Evolutionary conservation across 1,139 yeast species (phyloP).

Genomic region (Magnusiomyces suaveolens): DNA sequence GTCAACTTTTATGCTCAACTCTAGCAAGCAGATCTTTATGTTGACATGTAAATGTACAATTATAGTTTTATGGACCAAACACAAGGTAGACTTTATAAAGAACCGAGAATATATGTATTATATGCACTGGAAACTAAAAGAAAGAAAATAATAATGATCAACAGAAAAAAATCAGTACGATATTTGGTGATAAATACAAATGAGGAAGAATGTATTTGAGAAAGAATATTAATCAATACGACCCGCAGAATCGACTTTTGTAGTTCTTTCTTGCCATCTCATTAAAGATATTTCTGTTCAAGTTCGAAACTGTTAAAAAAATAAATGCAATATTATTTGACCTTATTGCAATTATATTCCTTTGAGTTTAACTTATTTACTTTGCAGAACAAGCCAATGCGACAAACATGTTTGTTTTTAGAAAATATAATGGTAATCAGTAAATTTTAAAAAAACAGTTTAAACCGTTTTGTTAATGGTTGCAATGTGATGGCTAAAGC

Average conservation of each 20-base stretch:
- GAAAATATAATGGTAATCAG: background rate
- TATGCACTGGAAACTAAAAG: no score
- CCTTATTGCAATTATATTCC: background rate
- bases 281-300: background rate
- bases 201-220: no score
- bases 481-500: background rate
- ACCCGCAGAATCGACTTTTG: background rate
- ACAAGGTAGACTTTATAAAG: no score
- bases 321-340: no score
- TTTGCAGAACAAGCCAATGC: background rate
- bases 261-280: background rate
- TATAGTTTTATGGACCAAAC: no score
- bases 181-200: no score
- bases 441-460: background rate
- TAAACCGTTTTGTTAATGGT: background rate
- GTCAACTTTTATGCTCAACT: background rate
- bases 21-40: background rate
- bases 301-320: background rate
- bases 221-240: background rate
- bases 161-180: background rate
- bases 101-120: no score
- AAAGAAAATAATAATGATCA: no score
- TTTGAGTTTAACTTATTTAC: background rate
- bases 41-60: background rate
- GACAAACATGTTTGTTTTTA: background rate